Conservation (phyloP, 805 yeast genomes). For the Wickerhamiella kazuoi region DNA sequence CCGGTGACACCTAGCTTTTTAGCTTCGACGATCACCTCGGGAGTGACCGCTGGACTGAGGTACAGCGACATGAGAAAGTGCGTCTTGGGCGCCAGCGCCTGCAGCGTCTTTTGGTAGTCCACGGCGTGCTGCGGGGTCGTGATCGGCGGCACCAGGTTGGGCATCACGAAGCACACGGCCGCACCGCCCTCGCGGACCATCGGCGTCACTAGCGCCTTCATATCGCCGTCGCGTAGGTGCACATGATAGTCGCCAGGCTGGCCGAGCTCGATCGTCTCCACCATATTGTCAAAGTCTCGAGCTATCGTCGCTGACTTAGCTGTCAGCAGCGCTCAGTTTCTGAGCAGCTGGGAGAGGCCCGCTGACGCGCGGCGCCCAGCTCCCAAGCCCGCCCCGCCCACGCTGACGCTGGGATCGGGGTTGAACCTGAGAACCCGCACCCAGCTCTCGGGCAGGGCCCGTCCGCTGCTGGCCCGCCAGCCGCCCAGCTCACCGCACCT, state of each 20-base stretch:
- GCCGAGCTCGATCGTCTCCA: constrained; percentile 18
- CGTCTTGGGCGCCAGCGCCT: constrained; percentile 56
- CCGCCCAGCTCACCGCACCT: too few relatives aligned
- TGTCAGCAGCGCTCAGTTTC: too few relatives aligned
- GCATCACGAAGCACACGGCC: constrained; percentile 88
- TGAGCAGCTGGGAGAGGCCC: too few relatives aligned
- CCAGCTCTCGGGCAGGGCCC: too few relatives aligned
- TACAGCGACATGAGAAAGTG: constrained; percentile 86
- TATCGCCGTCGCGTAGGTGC: constrained; percentile 81
- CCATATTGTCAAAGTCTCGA: too few relatives aligned
- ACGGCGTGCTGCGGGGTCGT: constrained; percentile 57
- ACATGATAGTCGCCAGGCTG: constrained; percentile 67
- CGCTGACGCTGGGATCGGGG: too few relatives aligned
- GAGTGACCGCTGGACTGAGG: constrained; percentile 60
- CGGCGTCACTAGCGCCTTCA: constrained; percentile 87
- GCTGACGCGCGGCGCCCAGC: too few relatives aligned
- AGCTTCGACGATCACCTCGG: constrained; percentile 68
- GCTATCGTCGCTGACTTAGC: too few relatives aligned
- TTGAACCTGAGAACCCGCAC: too few relatives aligned
- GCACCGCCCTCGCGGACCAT: constrained; percentile 81
- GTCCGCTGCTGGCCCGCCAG: too few relatives aligned
- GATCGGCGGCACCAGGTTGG: constrained; percentile 85
- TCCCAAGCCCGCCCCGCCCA: too few relatives aligned
- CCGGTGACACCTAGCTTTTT: constrained; percentile 59
- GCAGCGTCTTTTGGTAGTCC: constrained; percentile 47